Conservation (phyloP, 2,329 filamentous ascomycete species). For the Proliferodiscus dingleyae region DNA sequence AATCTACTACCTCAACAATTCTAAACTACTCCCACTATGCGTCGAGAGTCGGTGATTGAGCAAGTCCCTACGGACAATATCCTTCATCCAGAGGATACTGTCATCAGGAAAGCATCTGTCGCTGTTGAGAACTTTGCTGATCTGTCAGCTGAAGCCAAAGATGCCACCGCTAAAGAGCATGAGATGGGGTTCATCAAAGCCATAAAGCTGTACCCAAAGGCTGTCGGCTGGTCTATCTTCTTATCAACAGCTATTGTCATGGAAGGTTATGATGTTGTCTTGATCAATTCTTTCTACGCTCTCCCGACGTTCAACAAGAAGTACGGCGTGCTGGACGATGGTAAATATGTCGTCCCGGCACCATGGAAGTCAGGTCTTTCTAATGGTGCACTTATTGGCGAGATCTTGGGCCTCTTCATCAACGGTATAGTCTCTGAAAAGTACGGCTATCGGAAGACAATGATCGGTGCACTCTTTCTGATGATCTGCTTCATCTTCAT, state of each 20-base stretch:
- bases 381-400: conserved; percentile 27
- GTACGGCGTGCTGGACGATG: conserved; percentile 32
- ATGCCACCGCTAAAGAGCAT: conserved; percentile 19
- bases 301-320: conserved; percentile 29
- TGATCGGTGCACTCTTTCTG: conserved; percentile 39
- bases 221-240: conserved; percentile 31
- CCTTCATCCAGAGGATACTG: conserved; percentile 1
- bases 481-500: conserved; percentile 42
- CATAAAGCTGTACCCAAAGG: conserved; percentile 20
- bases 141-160: conserved; percentile 8
- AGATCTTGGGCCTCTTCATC: conserved; percentile 42
- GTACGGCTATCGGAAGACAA: conserved; percentile 39
- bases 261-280: conserved; percentile 37
- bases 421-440: conserved; percentile 44
- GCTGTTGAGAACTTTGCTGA: conserved; percentile 3
- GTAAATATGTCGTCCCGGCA: conserved; percentile 27
- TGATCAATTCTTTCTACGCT: conserved; percentile 35
- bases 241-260: conserved; percentile 36
- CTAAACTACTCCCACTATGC: background rate
- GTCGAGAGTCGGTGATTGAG: background rate
- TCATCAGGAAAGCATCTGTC: conserved; percentile 2
- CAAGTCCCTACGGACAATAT: background rate
- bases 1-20: background rate
- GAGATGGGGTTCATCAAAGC: conserved; percentile 15
- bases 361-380: conserved; percentile 30